A percentile compares a stretch with the other conserved stretches of the same genome.
phyloP scores from a whole-genome alignment of 306 rosid genomes.

The Vigna hirtella region DNA sequence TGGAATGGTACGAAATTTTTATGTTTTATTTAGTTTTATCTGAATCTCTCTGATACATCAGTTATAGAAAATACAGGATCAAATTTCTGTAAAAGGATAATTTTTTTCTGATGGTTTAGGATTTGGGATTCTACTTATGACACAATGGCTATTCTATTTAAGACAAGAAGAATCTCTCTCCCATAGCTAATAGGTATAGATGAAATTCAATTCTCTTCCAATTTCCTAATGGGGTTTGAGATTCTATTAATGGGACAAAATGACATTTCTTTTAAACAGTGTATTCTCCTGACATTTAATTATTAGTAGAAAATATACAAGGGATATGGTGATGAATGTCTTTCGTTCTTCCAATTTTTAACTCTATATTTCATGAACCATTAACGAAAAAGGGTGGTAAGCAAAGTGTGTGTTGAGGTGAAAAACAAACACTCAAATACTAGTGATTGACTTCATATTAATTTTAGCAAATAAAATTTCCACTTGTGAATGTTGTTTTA shows the following conservation, averaged over 20 bases:
- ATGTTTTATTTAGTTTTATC: neutral
- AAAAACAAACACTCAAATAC: too few relatives aligned
- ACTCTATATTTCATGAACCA: neutral
- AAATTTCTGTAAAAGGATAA: constrained; percentile 1
- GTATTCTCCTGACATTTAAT: neutral
- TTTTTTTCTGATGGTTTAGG: constrained; percentile 1
- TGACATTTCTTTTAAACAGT: neutral
- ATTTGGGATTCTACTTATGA: too few relatives aligned
- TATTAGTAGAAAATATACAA: too few relatives aligned
- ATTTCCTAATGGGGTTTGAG: neutral
- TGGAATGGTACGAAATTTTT: neutral
- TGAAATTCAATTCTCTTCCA: constrained; percentile 7
- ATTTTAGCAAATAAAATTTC: constrained; percentile 8
- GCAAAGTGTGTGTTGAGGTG: too few relatives aligned
- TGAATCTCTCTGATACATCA: neutral
- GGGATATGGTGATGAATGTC: too few relatives aligned
- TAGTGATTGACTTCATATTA: constrained; percentile 3
- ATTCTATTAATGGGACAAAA: too few relatives aligned
- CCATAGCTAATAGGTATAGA: neutral
- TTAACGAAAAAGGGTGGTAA: neutral
- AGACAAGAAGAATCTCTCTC: neutral
- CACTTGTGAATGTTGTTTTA: neutral
- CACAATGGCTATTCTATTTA: neutral
- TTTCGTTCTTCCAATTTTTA: neutral
- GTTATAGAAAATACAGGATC: neutral